Evolutionary conservation across 2,329 filamentous ascomycete genomes (phyloP).

Genomic region (Alternaria conjuncta): DNA sequence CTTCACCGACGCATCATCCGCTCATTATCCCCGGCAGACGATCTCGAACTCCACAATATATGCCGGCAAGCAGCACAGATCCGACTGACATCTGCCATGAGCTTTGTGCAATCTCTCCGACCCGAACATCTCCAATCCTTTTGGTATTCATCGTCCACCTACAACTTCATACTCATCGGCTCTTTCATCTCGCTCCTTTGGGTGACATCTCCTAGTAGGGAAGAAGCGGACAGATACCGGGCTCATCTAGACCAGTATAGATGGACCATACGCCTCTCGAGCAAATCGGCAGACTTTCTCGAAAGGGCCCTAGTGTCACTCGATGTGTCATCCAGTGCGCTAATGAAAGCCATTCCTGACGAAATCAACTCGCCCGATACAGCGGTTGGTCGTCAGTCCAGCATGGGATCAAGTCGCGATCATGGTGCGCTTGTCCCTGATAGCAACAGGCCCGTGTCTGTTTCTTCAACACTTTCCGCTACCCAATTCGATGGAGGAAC

Average conservation of each 20-base stretch:
- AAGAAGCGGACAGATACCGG: slow-evolving; percentile 47
- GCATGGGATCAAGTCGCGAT: background rate
- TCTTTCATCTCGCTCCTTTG: slow-evolving; percentile 51
- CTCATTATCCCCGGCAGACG: slow-evolving; percentile 37
- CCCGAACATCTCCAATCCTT: slow-evolving; percentile 56
- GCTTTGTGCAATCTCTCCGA: slow-evolving; percentile 53
- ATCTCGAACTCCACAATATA: slow-evolving; percentile 43
- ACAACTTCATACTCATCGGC: slow-evolving; percentile 52
- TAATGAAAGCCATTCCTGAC: slow-evolving; percentile 17
- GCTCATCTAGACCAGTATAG: slow-evolving; percentile 50
- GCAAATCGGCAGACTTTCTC: slow-evolving; percentile 53
- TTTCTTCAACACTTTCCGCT: background rate
- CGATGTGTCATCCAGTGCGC: slow-evolving; percentile 25
- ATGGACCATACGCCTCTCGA: slow-evolving; percentile 52
- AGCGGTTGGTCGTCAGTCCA: background rate
- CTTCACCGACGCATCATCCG: slow-evolving; percentile 53
- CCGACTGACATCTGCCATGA: slow-evolving; percentile 53
- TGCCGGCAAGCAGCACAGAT: slow-evolving; percentile 53
- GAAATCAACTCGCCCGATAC: background rate
- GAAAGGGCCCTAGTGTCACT: slow-evolving; percentile 45
- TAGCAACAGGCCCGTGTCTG: background rate
- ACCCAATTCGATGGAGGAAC: background rate
- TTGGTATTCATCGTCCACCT: slow-evolving; percentile 56
- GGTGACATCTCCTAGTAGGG: slow-evolving; percentile 39
- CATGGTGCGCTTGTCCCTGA: background rate